These are phyloP conservation scores for Solanum lignicaule DNA, from an alignment of 257 asterid species.

Conservation along the genomic window DNA sequence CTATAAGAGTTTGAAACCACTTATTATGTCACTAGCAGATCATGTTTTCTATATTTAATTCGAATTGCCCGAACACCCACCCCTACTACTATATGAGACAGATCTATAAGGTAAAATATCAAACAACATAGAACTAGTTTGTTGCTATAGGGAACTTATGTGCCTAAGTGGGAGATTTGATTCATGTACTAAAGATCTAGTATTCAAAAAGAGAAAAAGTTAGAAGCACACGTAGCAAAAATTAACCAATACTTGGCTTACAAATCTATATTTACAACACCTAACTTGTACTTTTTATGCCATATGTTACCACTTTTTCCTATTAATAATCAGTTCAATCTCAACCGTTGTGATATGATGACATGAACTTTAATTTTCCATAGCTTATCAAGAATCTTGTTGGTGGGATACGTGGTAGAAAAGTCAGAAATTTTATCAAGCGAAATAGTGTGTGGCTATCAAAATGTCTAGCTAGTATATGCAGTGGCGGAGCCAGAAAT, in stretches of 20 bases:
- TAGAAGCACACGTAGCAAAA: background rate
- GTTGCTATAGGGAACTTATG: background rate
- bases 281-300: background rate
- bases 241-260: background rate
- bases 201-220: background rate
- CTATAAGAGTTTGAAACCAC: too few relatives aligned
- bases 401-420: too few relatives aligned
- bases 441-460: background rate
- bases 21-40: too few relatives aligned
- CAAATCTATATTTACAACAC: background rate
- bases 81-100: background rate
- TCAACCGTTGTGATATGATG: background rate
- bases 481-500: fast-evolving
- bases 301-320: background rate
- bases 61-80: background rate
- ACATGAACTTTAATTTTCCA: background rate
- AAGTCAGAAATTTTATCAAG: too few relatives aligned
- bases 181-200: background rate
- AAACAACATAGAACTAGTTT: background rate
- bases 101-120: background rate
- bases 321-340: background rate
- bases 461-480: too few relatives aligned
- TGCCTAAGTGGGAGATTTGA: background rate
- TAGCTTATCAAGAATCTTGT: background rate
- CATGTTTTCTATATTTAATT: background rate